Percentiles rank a stretch among this genome's conserved stretches.
These are phyloP conservation scores for Oemleria cerasiformis DNA, from an alignment of 306 rosid genomes.

Conservation along the genomic window DNA sequence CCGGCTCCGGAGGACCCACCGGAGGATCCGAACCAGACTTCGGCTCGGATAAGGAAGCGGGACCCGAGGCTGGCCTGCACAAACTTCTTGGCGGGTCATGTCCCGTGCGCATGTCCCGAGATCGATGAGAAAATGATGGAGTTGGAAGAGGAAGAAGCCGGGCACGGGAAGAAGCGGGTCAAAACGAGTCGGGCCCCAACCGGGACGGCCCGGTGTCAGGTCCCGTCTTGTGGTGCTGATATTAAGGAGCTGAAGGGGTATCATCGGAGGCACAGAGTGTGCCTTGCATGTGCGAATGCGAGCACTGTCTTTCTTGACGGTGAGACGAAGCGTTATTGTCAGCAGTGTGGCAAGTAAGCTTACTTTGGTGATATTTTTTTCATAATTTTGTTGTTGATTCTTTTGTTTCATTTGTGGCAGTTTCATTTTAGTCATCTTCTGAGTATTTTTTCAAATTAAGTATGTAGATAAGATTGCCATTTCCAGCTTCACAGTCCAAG, in stretches of 20 bases:
- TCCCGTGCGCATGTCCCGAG: conserved; percentile 98
- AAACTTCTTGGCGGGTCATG: conserved; percentile 77
- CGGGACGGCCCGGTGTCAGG: conserved; percentile 63
- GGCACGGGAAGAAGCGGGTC: conserved; percentile 63
- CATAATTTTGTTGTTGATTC: background rate
- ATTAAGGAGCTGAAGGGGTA: conserved; percentile 85
- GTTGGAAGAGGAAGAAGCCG: conserved; percentile 54
- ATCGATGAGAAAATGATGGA: conserved; percentile 51
- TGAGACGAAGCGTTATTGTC: conserved; percentile 77
- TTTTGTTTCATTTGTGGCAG: background rate
- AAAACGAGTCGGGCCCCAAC: conserved; percentile 43
- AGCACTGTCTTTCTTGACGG: conserved; percentile 54
- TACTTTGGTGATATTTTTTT: conserved; percentile 1
- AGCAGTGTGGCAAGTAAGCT: conserved; percentile 97
- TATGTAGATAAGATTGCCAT: background rate
- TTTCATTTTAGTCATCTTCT: background rate
- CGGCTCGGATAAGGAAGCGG: conserved; percentile 62
- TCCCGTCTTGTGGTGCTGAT: conserved; percentile 79
- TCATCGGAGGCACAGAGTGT: conserved; percentile 85
- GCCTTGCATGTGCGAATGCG: conserved; percentile 81
- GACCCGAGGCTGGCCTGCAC: conserved; percentile 86
- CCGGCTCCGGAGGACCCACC: conserved; percentile 3
- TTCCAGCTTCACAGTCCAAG: background rate
- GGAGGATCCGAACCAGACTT: conserved; percentile 6
- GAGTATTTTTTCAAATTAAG: background rate